phyloP scores from a whole-genome alignment of 306 rosid species.

The Quillaja saponaria region DNA sequence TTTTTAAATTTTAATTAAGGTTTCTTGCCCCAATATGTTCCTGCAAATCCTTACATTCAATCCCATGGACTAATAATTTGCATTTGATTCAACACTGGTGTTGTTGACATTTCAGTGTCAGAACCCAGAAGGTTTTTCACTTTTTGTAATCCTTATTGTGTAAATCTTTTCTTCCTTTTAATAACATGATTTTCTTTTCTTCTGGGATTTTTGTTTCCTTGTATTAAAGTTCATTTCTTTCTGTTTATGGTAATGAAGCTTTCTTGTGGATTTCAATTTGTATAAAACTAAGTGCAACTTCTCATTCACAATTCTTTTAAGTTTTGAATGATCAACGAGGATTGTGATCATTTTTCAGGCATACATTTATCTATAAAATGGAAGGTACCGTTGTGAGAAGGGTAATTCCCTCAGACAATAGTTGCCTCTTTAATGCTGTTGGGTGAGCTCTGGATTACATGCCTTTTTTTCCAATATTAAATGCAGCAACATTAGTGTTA shows the following conservation, averaged over 20 bases:
- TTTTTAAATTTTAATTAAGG: neutral
- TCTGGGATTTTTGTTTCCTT: neutral
- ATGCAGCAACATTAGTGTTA: neutral
- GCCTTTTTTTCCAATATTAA: neutral
- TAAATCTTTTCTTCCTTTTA: neutral
- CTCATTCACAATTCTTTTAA: neutral
- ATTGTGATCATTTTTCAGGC: slow-evolving; percentile 34
- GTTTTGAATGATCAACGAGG: neutral
- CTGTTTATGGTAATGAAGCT: neutral
- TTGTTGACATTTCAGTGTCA: neutral
- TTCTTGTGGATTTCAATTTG: neutral
- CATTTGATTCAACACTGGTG: neutral
- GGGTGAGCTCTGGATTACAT: slow-evolving; percentile 56
- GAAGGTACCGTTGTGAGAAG: slow-evolving; percentile 63
- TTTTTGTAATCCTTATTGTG: neutral
- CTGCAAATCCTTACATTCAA: neutral
- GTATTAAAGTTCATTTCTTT: neutral
- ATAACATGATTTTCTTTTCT: neutral
- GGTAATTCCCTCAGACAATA: slow-evolving; percentile 76
- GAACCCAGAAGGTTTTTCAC: neutral
- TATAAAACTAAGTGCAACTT: neutral
- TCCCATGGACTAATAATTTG: neutral
- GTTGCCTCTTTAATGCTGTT: slow-evolving; percentile 94
- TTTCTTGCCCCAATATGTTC: neutral
- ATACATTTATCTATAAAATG: slow-evolving; percentile 31